Conservation (phyloP, 2,329 filamentous ascomycete genomes). For the Cadophora gregata region DNA sequence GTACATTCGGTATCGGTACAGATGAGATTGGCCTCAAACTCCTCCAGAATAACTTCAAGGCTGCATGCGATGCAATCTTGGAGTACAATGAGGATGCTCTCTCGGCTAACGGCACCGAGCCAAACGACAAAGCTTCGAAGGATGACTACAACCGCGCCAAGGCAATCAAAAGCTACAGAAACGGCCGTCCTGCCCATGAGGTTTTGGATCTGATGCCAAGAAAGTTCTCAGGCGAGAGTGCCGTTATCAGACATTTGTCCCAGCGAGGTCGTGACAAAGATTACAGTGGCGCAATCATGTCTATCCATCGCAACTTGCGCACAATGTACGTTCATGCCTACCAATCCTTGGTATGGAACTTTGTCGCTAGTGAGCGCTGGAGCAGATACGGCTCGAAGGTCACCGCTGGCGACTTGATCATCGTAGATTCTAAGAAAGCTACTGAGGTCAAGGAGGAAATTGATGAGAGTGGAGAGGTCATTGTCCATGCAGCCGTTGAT, state of each 20-base stretch:
- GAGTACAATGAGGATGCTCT: constrained; percentile 71
- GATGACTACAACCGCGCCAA: constrained; percentile 83
- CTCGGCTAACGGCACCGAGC: constrained; percentile 54
- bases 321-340: constrained; percentile 98
- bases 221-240: constrained; percentile 78
- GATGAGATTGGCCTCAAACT: constrained; percentile 86
- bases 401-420: constrained; percentile 77
- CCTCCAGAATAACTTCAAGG: constrained; percentile 79
- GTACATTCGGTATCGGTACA: constrained; percentile 84
- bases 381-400: constrained; percentile 74
- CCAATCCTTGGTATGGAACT: constrained; percentile 94
- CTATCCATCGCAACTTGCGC: constrained; percentile 80
- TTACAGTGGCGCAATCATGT: constrained; percentile 79
- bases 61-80: constrained; percentile 79
- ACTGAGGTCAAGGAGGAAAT: constrained; percentile 37
- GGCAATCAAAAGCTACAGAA: constrained; percentile 77
- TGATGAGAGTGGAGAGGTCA: constrained; percentile 48
- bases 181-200: constrained; percentile 60
- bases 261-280: constrained; percentile 57
- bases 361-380: constrained; percentile 81
- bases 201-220: constrained; percentile 74
- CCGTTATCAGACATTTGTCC: constrained; percentile 77
- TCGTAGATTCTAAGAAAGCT: constrained; percentile 33
- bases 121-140: constrained; percentile 59
- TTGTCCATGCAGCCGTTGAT: constrained; percentile 60